These are phyloP conservation scores for Fusarium sp. DNA, from an alignment of 2,329 filamentous ascomycete genomes.

Conservation along the genomic window DNA sequence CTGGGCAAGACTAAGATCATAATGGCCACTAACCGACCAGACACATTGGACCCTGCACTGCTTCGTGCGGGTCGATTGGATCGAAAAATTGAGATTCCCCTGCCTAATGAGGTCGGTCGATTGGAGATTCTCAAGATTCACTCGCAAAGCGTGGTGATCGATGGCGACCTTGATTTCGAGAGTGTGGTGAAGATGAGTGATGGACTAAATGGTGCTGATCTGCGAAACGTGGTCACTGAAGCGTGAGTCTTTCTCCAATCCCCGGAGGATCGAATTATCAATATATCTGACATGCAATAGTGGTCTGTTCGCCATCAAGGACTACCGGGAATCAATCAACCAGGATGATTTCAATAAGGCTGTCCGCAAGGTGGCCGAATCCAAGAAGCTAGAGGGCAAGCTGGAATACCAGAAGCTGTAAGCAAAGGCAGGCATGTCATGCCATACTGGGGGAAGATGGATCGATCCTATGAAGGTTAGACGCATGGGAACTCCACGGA, in stretches of 20 bases:
- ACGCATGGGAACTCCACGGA: constrained; percentile 24
- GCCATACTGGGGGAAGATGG: constrained; percentile 18
- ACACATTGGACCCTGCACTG: constrained; percentile 93
- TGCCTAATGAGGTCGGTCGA: constrained; percentile 95
- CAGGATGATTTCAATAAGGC: constrained; percentile 99
- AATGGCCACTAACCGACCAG: constrained; percentile 98
- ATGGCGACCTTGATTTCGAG: constrained; percentile 98
- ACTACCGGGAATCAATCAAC: constrained; percentile 93
- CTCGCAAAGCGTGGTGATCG: constrained; percentile 81
- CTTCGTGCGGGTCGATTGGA: constrained; percentile 93
- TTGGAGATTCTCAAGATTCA: constrained; percentile 99
- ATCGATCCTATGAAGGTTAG: constrained; percentile 19
- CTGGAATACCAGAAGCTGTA: constrained; percentile 97
- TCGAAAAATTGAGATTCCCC: constrained; percentile 95
- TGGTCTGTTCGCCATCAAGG: constrained; percentile 97
- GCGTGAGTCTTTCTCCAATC: constrained; percentile 72
- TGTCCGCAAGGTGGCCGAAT: constrained; percentile 94
- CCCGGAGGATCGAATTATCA: neutral
- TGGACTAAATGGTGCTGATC: constrained; percentile 94
- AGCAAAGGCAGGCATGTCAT: constrained; percentile 20
- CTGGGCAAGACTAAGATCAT: constrained; percentile 99
- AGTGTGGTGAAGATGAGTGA: constrained; percentile 99
- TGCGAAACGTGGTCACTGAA: constrained; percentile 97
- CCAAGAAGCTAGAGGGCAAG: constrained; percentile 99
- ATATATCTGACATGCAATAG: constrained; percentile 57